Conservation (phyloP, 768 basidiomycete species). For the Suillus tomentosus region DNA sequence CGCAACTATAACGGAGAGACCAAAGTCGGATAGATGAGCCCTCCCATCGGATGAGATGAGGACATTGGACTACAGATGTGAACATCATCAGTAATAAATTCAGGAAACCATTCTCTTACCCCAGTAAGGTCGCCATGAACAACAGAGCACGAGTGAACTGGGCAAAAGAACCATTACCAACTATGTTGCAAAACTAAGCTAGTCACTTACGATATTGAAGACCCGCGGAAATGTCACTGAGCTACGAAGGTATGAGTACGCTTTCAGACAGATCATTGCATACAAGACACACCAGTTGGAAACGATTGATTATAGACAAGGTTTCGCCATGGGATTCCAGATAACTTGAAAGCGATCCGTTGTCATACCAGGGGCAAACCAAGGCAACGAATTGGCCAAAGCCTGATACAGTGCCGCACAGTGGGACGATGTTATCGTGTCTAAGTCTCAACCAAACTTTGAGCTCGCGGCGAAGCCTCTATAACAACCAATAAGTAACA, state of each 20-base stretch:
- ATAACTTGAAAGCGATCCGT: constrained; percentile 25
- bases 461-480: constrained; percentile 28
- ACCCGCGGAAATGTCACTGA: constrained; percentile 30
- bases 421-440: constrained; percentile 26
- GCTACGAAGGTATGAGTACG: constrained; percentile 14
- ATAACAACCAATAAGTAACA: neutral
- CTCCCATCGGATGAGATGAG: constrained; percentile 37
- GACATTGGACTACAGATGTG: constrained; percentile 40
- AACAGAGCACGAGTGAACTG: constrained; percentile 22
- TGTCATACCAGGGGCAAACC: constrained; percentile 31
- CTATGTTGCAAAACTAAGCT: neutral
- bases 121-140: constrained; percentile 25
- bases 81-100: neutral
- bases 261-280: no score
- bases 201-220: constrained; percentile 26
- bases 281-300: constrained; percentile 20
- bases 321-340: constrained; percentile 14
- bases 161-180: neutral
- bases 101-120: constrained; percentile 6
- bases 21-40: constrained; percentile 48
- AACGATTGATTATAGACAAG: constrained; percentile 14
- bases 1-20: constrained; percentile 29
- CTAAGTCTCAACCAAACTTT: constrained; percentile 27
- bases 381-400: constrained; percentile 30
- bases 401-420: constrained; percentile 24